A percentile compares a stretch with the other conserved stretches of the same genome.
Evolutionary conservation across 805 yeast genomes (phyloP).

Genomic region (Blastobotrys parvus): DNA sequence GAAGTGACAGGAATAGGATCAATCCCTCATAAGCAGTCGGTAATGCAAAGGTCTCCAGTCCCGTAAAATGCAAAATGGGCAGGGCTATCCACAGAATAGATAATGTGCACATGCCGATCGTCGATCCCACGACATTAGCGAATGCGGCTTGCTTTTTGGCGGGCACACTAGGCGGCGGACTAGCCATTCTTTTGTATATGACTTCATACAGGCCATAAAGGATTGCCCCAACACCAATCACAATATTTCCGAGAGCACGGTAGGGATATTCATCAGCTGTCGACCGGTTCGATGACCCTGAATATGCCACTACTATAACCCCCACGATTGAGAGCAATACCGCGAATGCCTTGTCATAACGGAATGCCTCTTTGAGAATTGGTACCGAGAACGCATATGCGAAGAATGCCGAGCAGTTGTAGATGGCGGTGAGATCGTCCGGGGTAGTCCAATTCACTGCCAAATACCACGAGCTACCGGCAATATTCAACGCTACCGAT

Average conservation of each 20-base stretch:
- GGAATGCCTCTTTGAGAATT: slow-evolving; percentile 55
- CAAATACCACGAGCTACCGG: slow-evolving; percentile 80
- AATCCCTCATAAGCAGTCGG: slow-evolving; percentile 38
- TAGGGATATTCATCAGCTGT: slow-evolving; percentile 41
- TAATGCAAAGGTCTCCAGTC: slow-evolving; percentile 49
- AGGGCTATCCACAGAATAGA: slow-evolving; percentile 41
- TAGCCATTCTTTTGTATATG: slow-evolving; percentile 61
- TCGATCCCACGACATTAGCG: slow-evolving; percentile 66
- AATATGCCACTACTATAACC: slow-evolving; percentile 70
- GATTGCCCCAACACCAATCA: slow-evolving; percentile 67
- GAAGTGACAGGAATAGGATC: slow-evolving; percentile 43
- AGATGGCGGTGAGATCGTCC: slow-evolving; percentile 81
- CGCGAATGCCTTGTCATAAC: slow-evolving; percentile 53
- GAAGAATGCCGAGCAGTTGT: slow-evolving; percentile 82
- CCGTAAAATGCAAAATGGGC: slow-evolving; percentile 42
- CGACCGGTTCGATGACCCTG: slow-evolving; percentile 24
- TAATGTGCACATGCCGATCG: slow-evolving; percentile 54
- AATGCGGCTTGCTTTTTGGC: slow-evolving; percentile 70
- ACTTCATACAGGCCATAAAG: slow-evolving; percentile 80
- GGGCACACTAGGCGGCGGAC: slow-evolving; percentile 63
- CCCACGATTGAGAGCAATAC: slow-evolving; percentile 68
- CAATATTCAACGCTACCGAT: slow-evolving; percentile 54
- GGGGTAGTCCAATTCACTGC: slow-evolving; percentile 77
- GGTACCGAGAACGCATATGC: slow-evolving; percentile 81
- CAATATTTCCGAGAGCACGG: slow-evolving; percentile 57